These are phyloP conservation scores for Globisporangium cederbergense DNA, from an alignment of 352 stramenopile species.

Conservation along the genomic window DNA sequence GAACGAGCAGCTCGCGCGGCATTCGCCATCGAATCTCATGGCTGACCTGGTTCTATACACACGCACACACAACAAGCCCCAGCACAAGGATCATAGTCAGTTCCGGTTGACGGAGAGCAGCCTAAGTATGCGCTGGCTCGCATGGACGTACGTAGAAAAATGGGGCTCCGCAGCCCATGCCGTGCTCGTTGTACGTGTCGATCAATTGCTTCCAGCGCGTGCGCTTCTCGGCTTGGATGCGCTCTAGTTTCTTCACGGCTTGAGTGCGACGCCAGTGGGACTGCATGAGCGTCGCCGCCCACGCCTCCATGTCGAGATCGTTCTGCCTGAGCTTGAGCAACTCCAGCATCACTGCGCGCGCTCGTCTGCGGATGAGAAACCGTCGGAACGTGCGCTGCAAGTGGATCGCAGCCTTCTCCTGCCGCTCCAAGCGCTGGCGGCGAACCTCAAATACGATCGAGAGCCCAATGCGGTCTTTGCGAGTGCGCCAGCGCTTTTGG, in stretches of 20 bases:
- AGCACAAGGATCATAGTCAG: slow-evolving; percentile 9
- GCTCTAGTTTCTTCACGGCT: slow-evolving; percentile 30
- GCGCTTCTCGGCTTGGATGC: slow-evolving; percentile 34
- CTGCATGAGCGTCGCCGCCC: slow-evolving; percentile 71
- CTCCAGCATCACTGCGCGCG: slow-evolving; percentile 41
- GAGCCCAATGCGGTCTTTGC: slow-evolving; percentile 42
- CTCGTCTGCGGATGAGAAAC: slow-evolving; percentile 43
- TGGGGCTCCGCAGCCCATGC: slow-evolving; percentile 59
- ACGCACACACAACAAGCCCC: slow-evolving; percentile 5
- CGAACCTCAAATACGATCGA: slow-evolving; percentile 37
- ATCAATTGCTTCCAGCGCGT: slow-evolving; percentile 92
- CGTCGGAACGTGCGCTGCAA: slow-evolving; percentile 46
- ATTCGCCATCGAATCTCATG: slow-evolving; percentile 90
- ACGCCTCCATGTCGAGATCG: slow-evolving; percentile 58
- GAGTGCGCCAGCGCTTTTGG: slow-evolving; percentile 50
- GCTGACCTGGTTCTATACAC: slow-evolving; percentile 83
- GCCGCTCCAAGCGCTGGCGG: slow-evolving; percentile 24
- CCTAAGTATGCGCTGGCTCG: background rate
- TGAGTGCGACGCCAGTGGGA: slow-evolving; percentile 50
- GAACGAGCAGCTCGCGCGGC: slow-evolving; percentile 83
- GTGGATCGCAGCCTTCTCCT: slow-evolving; percentile 30
- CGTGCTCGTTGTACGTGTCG: slow-evolving; percentile 76
- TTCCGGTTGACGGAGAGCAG: background rate
- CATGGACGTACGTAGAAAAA: slow-evolving; percentile 88
- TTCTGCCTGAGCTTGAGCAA: slow-evolving; percentile 38